phyloP scores from a whole-genome alignment of 2,329 filamentous ascomycete genomes.

The Cryphonectria japonica region DNA sequence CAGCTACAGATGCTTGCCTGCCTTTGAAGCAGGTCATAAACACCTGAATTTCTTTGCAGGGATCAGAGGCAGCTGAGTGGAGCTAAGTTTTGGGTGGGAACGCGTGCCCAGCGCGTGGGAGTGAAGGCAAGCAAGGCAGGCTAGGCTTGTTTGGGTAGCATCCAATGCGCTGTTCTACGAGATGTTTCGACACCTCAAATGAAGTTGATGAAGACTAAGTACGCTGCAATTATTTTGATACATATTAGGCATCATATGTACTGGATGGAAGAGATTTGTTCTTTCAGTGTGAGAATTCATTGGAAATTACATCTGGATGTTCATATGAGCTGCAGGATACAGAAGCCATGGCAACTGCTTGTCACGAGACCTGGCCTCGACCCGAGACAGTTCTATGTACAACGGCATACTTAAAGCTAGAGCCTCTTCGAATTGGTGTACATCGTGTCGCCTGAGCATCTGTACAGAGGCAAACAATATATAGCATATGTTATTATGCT shows the following conservation, averaged over 20 bases:
- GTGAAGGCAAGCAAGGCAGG: constrained; percentile 26
- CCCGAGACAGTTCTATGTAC: background rate
- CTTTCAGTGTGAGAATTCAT: background rate
- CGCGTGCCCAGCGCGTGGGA: constrained; percentile 36
- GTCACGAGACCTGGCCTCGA: background rate
- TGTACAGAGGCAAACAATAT: background rate
- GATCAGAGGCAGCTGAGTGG: constrained; percentile 21
- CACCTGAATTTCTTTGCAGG: constrained; percentile 31
- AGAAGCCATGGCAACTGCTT: background rate
- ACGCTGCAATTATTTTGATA: background rate
- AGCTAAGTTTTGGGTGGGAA: constrained; percentile 31
- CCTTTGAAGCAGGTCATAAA: constrained; percentile 25
- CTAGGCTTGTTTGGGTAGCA: constrained; percentile 33
- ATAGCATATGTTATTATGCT: too few relatives aligned
- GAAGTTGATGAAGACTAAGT: background rate
- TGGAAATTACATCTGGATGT: background rate
- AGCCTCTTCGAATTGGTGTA: background rate
- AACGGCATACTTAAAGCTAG: background rate
- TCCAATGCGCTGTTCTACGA: background rate
- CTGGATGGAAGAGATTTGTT: background rate
- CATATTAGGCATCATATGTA: background rate
- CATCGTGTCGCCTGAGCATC: background rate
- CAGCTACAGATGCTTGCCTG: constrained; percentile 7
- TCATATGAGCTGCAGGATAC: background rate
- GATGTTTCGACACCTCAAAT: background rate